Evolutionary conservation across 495 filamentous ascomycete genomes (phyloP).

Genomic region (Penicillium samsonianum): DNA sequence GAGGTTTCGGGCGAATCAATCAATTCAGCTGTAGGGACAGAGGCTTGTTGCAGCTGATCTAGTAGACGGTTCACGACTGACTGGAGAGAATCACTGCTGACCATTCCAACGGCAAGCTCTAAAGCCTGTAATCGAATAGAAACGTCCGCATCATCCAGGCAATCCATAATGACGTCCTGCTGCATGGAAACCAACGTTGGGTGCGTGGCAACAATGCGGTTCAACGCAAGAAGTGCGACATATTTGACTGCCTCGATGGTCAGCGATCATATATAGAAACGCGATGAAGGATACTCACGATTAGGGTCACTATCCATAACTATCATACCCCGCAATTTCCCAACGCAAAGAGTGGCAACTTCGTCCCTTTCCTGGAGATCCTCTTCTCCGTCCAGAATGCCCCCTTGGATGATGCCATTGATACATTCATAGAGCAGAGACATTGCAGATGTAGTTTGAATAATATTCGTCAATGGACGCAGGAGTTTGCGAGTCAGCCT

Average conservation of each 20-base stretch:
- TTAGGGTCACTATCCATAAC: conserved; percentile 92
- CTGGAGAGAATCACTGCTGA: conserved; percentile 77
- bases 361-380: conserved; percentile 81
- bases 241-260: conserved; percentile 72
- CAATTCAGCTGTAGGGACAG: conserved; percentile 14
- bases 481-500: conserved; percentile 89
- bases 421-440: conserved; percentile 97
- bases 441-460: conserved; percentile 93
- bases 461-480: conserved; percentile 89
- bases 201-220: conserved; percentile 87
- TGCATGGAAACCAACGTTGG: conserved; percentile 84
- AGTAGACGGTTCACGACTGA: conserved; percentile 85
- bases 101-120: conserved; percentile 89
- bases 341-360: conserved; percentile 89
- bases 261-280: background rate
- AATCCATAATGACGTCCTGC: conserved; percentile 92
- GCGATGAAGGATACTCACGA: conserved; percentile 50
- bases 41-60: conserved; percentile 66
- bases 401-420: conserved; percentile 95
- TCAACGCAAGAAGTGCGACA: conserved; percentile 92
- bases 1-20: conserved; percentile 4
- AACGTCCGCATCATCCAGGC: conserved; percentile 92
- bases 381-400: conserved; percentile 79
- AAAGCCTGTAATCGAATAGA: conserved; percentile 94
- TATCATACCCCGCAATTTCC: conserved; percentile 90